Conservation (phyloP, 768 basidiomycete genomes). For the Omphalotus guepiniiformis region DNA sequence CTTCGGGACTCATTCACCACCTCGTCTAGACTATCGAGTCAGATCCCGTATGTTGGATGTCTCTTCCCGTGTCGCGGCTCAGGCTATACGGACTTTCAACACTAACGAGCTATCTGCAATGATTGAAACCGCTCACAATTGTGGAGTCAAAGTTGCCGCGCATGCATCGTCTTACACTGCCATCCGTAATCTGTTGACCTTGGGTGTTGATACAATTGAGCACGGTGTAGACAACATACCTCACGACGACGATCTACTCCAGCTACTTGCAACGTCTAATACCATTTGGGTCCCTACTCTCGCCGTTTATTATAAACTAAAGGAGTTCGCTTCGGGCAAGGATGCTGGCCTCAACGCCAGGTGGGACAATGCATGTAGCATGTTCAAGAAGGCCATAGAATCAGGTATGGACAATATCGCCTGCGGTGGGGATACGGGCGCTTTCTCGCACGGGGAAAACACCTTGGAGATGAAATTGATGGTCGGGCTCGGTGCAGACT, state of each 20-base stretch:
- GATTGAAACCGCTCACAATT: slow-evolving; percentile 46
- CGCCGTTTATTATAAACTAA: slow-evolving; percentile 38
- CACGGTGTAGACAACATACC: slow-evolving; percentile 40
- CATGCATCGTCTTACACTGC: slow-evolving; percentile 39
- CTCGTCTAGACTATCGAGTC: slow-evolving; percentile 46
- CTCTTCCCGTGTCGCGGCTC: slow-evolving; percentile 28
- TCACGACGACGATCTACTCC: slow-evolving; percentile 18
- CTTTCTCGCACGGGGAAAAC: slow-evolving; percentile 59
- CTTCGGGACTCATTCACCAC: slow-evolving; percentile 6
- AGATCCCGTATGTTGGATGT: slow-evolving; percentile 43
- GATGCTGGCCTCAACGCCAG: slow-evolving; percentile 12
- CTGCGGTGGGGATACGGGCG: slow-evolving; percentile 63
- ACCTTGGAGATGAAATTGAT: slow-evolving; percentile 58
- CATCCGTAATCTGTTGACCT: slow-evolving; percentile 29
- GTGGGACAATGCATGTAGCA: slow-evolving; percentile 35
- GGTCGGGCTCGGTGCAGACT: slow-evolving; percentile 50
- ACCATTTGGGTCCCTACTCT: slow-evolving; percentile 60
- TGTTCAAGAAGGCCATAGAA: slow-evolving; percentile 44
- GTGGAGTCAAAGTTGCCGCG: slow-evolving; percentile 55
- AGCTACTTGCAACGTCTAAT: slow-evolving; percentile 18
- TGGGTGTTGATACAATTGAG: slow-evolving; percentile 53
- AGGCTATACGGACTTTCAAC: slow-evolving; percentile 41
- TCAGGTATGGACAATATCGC: slow-evolving; percentile 45
- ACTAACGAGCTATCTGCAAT: slow-evolving; percentile 41
- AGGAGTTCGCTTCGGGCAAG: slow-evolving; percentile 9